Conservation (phyloP, 2,329 filamentous ascomycete genomes). For the Fusarium anguioides region DNA sequence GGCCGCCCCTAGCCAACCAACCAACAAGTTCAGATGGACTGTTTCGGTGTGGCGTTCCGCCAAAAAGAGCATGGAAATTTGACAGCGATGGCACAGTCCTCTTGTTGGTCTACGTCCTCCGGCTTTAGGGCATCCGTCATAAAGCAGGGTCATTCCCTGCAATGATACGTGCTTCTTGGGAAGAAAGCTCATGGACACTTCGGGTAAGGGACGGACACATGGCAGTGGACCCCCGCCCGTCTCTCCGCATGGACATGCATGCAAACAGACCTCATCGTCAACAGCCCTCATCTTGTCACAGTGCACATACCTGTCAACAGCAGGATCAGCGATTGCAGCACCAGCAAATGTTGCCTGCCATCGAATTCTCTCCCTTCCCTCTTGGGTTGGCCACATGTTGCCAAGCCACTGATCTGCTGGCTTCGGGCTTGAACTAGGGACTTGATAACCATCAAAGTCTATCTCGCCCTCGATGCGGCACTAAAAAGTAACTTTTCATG, state of each 20-base stretch:
- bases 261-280: constrained; percentile 38
- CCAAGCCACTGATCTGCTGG: constrained; percentile 26
- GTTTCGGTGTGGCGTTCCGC: constrained; percentile 20
- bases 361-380: constrained; percentile 26
- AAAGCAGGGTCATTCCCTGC: constrained; percentile 30
- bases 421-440: constrained; percentile 26
- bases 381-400: constrained; percentile 30
- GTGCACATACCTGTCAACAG: not conserved
- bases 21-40: constrained; percentile 15
- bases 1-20: not conserved
- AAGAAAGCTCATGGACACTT: constrained; percentile 35
- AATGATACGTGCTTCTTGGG: constrained; percentile 27
- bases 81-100: constrained; percentile 31
- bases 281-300: constrained; percentile 17
- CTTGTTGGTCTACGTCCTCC: constrained; percentile 21
- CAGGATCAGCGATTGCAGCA: constrained; percentile 1
- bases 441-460: constrained; percentile 19
- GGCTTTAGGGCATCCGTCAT: constrained; percentile 3
- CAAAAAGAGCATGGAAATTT: constrained; percentile 7
- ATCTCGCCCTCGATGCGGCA: constrained; percentile 30
- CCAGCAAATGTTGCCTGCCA: constrained; percentile 17
- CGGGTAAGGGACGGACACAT: constrained; percentile 41
- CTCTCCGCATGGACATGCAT: constrained; percentile 32
- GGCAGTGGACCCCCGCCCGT: constrained; percentile 40
- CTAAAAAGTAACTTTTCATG: constrained; percentile 31